Percentiles rank a stretch among this genome's conserved stretches.
Conservation (phyloP, 2,329 filamentous ascomycete species). For the Paracamarosporium sp. region DNA sequence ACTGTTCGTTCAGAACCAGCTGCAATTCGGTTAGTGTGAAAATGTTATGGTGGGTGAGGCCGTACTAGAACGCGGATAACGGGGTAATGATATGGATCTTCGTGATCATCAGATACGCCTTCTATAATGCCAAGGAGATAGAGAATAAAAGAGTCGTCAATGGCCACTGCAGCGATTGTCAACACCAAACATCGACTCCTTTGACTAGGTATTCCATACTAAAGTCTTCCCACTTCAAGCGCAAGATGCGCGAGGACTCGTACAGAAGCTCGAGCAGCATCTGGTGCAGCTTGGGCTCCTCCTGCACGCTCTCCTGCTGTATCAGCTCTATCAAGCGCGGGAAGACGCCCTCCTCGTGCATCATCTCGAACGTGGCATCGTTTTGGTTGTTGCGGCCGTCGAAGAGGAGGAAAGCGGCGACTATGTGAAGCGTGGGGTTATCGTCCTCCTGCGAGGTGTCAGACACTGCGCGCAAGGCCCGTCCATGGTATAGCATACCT, state of each 20-base stretch:
- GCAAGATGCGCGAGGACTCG: conserved; percentile 94
- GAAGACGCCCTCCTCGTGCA: conserved; percentile 88
- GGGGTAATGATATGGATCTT: conserved; percentile 95
- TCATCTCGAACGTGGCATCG: conserved; percentile 80
- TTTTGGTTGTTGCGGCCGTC: conserved; percentile 81
- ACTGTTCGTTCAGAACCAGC: conserved; percentile 97
- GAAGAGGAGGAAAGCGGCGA: conserved; percentile 82
- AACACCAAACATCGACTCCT: conserved; percentile 6
- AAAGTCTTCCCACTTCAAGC: conserved; percentile 77
- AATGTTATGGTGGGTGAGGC: conserved; percentile 17
- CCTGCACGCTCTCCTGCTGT: conserved; percentile 64
- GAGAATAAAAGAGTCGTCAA: conserved; percentile 80
- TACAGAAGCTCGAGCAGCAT: conserved; percentile 88
- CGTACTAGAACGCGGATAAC: conserved; percentile 89
- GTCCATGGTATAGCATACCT: conserved; percentile 51
- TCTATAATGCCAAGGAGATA: conserved; percentile 90
- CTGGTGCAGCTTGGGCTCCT: conserved; percentile 76
- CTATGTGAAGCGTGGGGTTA: conserved; percentile 76
- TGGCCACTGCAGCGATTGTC: conserved; percentile 51
- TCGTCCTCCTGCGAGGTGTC: conserved; percentile 77
- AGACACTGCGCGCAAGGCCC: conserved; percentile 16
- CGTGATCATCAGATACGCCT: conserved; percentile 80
- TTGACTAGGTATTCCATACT: conserved; percentile 58
- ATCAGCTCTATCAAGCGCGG: conserved; percentile 83
- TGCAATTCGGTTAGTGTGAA: conserved; percentile 45